These are phyloP conservation scores for Phytopythium montanum DNA, from an alignment of 352 stramenopile genomes.

Conservation along the genomic window DNA sequence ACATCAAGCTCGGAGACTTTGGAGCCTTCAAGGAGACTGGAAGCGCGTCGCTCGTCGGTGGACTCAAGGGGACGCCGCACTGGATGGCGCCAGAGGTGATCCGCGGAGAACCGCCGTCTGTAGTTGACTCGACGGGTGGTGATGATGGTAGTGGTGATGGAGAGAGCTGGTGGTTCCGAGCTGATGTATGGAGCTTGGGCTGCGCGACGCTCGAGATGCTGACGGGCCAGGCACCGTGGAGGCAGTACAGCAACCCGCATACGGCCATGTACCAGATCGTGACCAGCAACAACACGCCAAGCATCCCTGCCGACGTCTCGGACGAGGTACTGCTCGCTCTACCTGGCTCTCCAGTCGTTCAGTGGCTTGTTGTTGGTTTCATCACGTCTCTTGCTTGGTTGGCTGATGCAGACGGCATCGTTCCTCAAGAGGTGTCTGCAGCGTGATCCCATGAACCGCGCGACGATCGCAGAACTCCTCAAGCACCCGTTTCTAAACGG, in stretches of 20 bases:
- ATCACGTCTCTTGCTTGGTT: not conserved
- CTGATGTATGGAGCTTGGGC: slow-evolving; percentile 92
- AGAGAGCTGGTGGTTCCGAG: slow-evolving; percentile 76
- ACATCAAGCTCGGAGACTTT: slow-evolving; percentile 80
- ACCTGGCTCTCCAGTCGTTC: not conserved
- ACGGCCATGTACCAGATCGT: slow-evolving; percentile 91
- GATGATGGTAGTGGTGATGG: slow-evolving; percentile 2
- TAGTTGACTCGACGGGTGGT: slow-evolving; percentile 8
- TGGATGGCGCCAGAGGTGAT: slow-evolving; percentile 94
- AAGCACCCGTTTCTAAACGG: slow-evolving; percentile 84
- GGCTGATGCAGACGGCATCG: slow-evolving; percentile 28
- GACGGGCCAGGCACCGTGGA: slow-evolving; percentile 87
- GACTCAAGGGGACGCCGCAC: slow-evolving; percentile 86
- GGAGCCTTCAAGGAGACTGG: slow-evolving; percentile 73
- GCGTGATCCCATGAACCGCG: slow-evolving; percentile 66
- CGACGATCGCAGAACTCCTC: slow-evolving; percentile 87
- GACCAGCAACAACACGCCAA: slow-evolving; percentile 57
- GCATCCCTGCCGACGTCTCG: slow-evolving; percentile 46
- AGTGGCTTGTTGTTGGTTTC: not conserved
- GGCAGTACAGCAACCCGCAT: slow-evolving; percentile 87
- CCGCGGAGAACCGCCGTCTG: slow-evolving; percentile 29
- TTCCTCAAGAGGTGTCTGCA: slow-evolving; percentile 68
- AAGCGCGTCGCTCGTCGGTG: slow-evolving; percentile 59
- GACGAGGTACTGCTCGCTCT: slow-evolving; percentile 33
- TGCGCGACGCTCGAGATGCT: slow-evolving; percentile 94